Percentiles rank a stretch among this genome's conserved stretches.
These are phyloP conservation scores for Fusarium continuum DNA, from an alignment of 2,329 filamentous ascomycete genomes.

Conservation along the genomic window DNA sequence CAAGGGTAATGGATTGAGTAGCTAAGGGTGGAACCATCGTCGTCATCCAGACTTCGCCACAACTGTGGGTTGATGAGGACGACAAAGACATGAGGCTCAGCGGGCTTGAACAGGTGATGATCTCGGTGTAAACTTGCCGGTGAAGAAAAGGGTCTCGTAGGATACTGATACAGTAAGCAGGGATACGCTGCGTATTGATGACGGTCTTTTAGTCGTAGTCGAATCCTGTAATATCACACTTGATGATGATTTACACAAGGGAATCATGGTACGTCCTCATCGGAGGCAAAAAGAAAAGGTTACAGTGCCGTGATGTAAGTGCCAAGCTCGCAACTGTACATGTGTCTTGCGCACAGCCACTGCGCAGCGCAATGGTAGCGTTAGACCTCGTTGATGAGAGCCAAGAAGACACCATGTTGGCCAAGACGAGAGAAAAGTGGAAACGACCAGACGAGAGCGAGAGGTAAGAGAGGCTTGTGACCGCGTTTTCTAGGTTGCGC, in stretches of 20 bases:
- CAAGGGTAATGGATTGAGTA: background rate
- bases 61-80: slow-evolving; percentile 2
- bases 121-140: slow-evolving; percentile 1
- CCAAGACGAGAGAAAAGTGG: slow-evolving; percentile 27
- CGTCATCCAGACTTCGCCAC: slow-evolving; percentile 24
- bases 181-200: slow-evolving; percentile 21
- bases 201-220: background rate
- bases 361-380: background rate
- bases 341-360: slow-evolving; percentile 25
- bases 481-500: slow-evolving; percentile 9
- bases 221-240: slow-evolving; percentile 1
- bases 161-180: background rate
- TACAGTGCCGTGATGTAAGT: slow-evolving; percentile 27
- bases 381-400: slow-evolving; percentile 16
- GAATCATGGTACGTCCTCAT: background rate
- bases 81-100: slow-evolving; percentile 31
- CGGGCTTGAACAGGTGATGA: slow-evolving; percentile 12
- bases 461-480: slow-evolving; percentile 12
- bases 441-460: slow-evolving; percentile 6
- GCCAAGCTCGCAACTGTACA: slow-evolving; percentile 20
- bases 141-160: background rate
- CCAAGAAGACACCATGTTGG: slow-evolving; percentile 16
- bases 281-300: slow-evolving; percentile 1
- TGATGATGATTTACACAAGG: background rate
- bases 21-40: slow-evolving; percentile 1